Evolutionary conservation across 352 stramenopile species (phyloP), one percentile per base, ranked within the genome.

Genomic region (Pythium dissimile): DNA sequence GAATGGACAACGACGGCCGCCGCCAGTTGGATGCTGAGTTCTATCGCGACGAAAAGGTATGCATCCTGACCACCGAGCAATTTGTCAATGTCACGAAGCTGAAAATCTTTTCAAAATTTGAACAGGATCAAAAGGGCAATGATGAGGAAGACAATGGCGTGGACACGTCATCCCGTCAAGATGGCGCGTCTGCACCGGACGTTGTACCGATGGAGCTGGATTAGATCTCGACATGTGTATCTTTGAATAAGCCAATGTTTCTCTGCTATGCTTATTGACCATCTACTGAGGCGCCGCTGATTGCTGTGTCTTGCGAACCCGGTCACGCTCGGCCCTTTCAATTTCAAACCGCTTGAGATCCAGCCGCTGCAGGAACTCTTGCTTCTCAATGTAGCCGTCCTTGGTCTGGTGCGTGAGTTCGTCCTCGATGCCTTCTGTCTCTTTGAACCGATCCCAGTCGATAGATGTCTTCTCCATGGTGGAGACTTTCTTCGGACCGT

Each of bases 401-500:
- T 98, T 98, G 7, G 84, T 95, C 72, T 94, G 84, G 46, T 97
- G 92, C 30, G 86, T 75, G 13, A 98, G 71, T 55, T 98, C 89
- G 46, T 98, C 93, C 41, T 97, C 85, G 47, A 98, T 86, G 38
- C 86, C 87, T 48, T 96, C 77, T 30, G 92, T 72, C 34, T 94
- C 75, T 66, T 98, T 98, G 77, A 98, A 98, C 21, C 86, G 81
- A 69, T 98, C 92, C 95, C 95, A 98, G 70, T 98, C 95, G 15
- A 96, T 68, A 28, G 79, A 95, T 32, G 94, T 95, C 68, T 98
- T 98, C 73, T 96, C 89, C 54, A 98, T 95, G 6, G 94, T 98
- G 10, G 89, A 96, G 7, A 97, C 75, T 64, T 97, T 97, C 68
- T 95, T 89, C 0, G 90, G 90, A 16, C 78, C 84, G 37, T 95